Evolutionary conservation across 1,284 basidiomycete genomes (phyloP).

Genomic region (Hemileccinum hortonii): DNA sequence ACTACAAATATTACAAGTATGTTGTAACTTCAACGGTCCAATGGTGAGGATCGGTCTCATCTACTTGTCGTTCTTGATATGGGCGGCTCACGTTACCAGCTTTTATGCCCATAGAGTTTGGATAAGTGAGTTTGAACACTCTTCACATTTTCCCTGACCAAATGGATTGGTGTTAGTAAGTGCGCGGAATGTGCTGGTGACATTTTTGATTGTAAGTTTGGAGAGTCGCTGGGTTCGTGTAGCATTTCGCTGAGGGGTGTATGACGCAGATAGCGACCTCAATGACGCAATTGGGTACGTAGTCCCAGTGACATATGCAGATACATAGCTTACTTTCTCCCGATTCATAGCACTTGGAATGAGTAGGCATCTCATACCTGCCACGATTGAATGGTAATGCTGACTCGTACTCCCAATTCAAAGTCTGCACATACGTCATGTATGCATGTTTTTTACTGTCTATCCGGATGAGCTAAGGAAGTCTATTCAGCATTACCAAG

Average conservation of each 20-base stretch:
- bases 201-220: conserved; percentile 10
- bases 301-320: background rate
- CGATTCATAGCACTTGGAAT: conserved; percentile 6
- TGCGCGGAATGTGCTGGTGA: conserved; percentile 1
- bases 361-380: conserved; percentile 1
- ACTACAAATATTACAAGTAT: conserved; percentile 1
- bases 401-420: background rate
- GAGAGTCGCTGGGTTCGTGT: background rate
- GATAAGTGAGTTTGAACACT: conserved; percentile 12
- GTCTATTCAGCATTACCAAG: conserved; percentile 1
- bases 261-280: conserved; percentile 3
- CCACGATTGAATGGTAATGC: background rate
- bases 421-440: conserved; percentile 7
- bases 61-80: background rate
- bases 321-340: background rate
- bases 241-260: background rate
- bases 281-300: conserved; percentile 9
- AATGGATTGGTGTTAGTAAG: conserved; percentile 3
- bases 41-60: conserved; percentile 4
- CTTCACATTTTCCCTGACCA: background rate
- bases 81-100: background rate
- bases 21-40: conserved; percentile 9
- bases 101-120: conserved; percentile 19
- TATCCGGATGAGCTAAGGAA: background rate
- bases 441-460: background rate